Evolutionary conservation across 2,329 filamentous ascomycete species (phyloP).

Genomic region (Botrytis galanthina): DNA sequence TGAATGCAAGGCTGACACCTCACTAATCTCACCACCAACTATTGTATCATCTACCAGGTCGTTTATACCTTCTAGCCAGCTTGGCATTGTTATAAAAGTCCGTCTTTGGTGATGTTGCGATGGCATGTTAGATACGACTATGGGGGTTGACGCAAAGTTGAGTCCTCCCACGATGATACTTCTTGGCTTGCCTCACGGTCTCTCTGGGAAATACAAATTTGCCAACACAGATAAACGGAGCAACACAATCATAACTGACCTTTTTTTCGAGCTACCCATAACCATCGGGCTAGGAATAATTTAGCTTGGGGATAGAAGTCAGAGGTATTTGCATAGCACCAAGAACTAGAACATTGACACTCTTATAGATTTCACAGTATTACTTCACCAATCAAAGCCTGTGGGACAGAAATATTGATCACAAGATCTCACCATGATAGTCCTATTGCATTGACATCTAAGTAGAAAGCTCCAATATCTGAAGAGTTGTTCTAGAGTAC

Average conservation of each 20-base stretch:
- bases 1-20: not conserved
- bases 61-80: not conserved
- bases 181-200: not conserved
- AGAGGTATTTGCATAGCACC: not conserved
- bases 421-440: not conserved
- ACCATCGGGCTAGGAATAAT: not conserved
- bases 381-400: not conserved
- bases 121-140: not conserved
- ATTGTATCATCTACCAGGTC: not conserved
- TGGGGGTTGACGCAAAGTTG: not conserved
- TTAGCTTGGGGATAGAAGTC: not conserved
- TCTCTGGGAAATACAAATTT: not conserved
- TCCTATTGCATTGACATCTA: not conserved
- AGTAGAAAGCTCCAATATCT: not conserved
- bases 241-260: not conserved
- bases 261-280: not conserved
- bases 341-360: not conserved
- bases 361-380: not conserved
- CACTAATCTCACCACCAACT: not conserved
- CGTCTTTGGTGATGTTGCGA: not conserved
- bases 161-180: not conserved
- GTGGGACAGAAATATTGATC: not conserved
- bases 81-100: not conserved
- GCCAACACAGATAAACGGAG: not conserved
- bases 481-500: not conserved